Evolutionary conservation across 805 yeast species (phyloP).

Genomic region (Saccharomycopsis malanga): DNA sequence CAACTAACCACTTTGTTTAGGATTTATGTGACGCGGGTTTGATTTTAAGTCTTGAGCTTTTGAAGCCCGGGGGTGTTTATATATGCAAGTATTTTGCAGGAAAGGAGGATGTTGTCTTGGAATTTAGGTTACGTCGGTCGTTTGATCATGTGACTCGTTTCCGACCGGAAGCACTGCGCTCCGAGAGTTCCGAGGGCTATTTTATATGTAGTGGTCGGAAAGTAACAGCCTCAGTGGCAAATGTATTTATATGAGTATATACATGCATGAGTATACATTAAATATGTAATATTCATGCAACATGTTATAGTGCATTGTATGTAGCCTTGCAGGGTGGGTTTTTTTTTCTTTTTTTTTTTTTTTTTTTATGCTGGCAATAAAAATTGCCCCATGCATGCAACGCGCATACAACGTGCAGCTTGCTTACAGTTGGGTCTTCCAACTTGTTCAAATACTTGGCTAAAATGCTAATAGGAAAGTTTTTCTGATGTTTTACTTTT

Average conservation of each 20-base stretch:
- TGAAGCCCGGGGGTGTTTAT: constrained; percentile 63
- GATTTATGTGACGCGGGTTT: constrained; percentile 90
- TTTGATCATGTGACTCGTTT: constrained; percentile 59
- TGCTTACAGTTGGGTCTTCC: no score
- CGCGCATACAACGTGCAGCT: no score
- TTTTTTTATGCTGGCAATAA: no score
- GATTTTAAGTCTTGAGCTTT: constrained; percentile 61
- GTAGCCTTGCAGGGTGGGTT: no score
- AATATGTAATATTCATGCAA: no score
- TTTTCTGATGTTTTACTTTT: no score
- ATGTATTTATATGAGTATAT: constrained; percentile 43
- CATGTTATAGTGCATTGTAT: no score
- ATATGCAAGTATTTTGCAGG: constrained; percentile 87
- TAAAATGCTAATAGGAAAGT: no score
- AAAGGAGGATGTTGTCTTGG: constrained; percentile 61
- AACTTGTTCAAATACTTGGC: no score
- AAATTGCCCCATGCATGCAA: no score
- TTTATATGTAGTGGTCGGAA: constrained; percentile 58
- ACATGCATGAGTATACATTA: no score
- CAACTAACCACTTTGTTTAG: constrained; percentile 30
- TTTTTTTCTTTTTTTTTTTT: no score
- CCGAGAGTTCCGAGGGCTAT: constrained; percentile 77
- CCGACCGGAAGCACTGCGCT: constrained; percentile 78
- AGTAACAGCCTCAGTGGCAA: constrained; percentile 31
- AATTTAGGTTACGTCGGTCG: constrained; percentile 45